phyloP scores from a whole-genome alignment of 371 early-diverging fungal species.

The Nosema muscidifuracis region DNA sequence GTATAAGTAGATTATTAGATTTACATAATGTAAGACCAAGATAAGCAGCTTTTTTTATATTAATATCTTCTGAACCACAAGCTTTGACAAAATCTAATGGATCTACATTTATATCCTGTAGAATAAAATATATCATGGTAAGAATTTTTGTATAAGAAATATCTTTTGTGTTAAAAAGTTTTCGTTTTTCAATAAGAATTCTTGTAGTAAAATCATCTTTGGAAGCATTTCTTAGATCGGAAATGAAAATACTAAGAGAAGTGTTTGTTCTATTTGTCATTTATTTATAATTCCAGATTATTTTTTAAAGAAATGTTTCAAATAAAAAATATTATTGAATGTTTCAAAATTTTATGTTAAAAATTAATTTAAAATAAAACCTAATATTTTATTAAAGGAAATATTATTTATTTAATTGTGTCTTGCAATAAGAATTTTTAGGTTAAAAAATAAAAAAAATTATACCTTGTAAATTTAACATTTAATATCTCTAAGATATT shows the following conservation, averaged over 20 bases:
- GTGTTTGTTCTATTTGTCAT: conserved; percentile 21
- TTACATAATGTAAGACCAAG: conserved; percentile 29
- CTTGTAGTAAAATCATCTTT: background rate
- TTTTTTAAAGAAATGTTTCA: too few relatives aligned
- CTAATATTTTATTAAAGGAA: too few relatives aligned
- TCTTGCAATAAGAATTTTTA: too few relatives aligned
- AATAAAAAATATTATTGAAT: too few relatives aligned
- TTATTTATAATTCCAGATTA: background rate
- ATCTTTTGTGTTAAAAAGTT: background rate
- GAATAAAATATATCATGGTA: conserved; percentile 14
- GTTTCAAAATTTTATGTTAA: too few relatives aligned
- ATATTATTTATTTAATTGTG: too few relatives aligned
- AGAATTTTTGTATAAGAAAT: conserved; percentile 18
- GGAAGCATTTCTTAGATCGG: background rate
- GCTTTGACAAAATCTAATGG: conserved; percentile 44
- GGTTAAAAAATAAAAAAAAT: too few relatives aligned
- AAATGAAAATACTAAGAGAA: conserved; percentile 17
- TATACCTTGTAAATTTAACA: too few relatives aligned
- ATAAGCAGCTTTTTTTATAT: conserved; percentile 32
- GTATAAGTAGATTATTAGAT: conserved; percentile 1
- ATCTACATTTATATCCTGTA: conserved; percentile 17
- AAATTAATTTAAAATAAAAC: too few relatives aligned
- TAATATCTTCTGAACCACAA: background rate
- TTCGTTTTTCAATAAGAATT: conserved; percentile 9
- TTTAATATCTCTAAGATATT: too few relatives aligned